Base-by-base conservation (phyloP, 805 yeast genomes). In the Sungouiella thailandica region DNA sequence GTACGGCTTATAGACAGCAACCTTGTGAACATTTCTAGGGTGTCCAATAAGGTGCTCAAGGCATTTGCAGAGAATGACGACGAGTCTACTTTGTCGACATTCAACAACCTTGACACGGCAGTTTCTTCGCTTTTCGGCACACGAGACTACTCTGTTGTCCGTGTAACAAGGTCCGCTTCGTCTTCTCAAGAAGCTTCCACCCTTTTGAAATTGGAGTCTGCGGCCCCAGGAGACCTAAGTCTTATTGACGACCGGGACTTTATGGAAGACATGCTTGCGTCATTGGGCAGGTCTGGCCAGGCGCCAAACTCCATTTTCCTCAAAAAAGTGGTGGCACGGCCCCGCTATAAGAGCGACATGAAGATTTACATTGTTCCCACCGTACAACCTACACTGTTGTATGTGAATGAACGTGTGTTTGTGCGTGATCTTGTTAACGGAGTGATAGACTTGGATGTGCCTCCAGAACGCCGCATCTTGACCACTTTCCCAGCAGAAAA, bases 291-390 rank as follows among this genome's bases (percentile, higher is more conserved):
- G 19, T 41, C 47, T 2, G 68, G 68, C 17, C 74, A 70, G 30
- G 54, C 60, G 20, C 73, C 77, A 2, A 57, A 67, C 17, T 66
- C 76, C 25, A 54, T 70, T 4, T 77, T 73, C 46, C 54, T 78
- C 31, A 78, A 78, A 52, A 74, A 74, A 39, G 61, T 70, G 16
- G 69, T 76, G 22, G 82, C 82, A 10, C 58, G 81, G 43, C 83
- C 83, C 9, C 53, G 83, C 22, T 78, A 78, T 52, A 78, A 78
- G 48, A 62, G 75, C 4, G 74, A 73, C 42, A 78, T 78, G 83
- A 72, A 75, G 48, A 70, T 77, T n/a, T 77, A 71, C 52, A 44
- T 78, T 13, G 55, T 77, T 5, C 80, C 80, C 3, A 55, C 65
- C 17, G 46, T 51, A 11, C 37, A 49, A 5, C 49, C 61, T 34